These are phyloP conservation scores for Claviceps pazoutovae DNA, from an alignment of 2,329 filamentous ascomycete species.

Conservation along the genomic window DNA sequence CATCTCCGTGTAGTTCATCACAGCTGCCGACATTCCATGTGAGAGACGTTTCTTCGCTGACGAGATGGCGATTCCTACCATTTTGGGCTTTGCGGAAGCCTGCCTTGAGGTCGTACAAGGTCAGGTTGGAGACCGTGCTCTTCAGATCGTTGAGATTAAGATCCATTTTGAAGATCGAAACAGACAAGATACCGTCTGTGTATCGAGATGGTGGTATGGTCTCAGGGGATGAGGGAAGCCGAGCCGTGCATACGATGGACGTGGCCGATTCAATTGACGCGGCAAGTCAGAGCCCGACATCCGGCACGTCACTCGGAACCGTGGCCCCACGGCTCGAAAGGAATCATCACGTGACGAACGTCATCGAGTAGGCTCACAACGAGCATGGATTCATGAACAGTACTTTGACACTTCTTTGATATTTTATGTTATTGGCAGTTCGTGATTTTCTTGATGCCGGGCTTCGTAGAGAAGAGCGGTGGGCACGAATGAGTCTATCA, in stretches of 20 bases:
- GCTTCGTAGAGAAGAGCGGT: too few species aligned
- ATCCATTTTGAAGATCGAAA: constrained; percentile 50
- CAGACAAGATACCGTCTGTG: not conserved
- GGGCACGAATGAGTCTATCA: too few species aligned
- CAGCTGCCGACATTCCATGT: constrained; percentile 43
- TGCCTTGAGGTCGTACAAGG: constrained; percentile 89
- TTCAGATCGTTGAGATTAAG: constrained; percentile 74
- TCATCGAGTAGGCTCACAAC: too few species aligned
- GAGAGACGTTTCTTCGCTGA: not conserved
- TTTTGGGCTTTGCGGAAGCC: constrained; percentile 92
- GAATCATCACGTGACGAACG: too few species aligned
- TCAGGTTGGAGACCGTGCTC: constrained; percentile 80
- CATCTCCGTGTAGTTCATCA: constrained; percentile 98
- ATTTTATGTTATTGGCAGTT: too few species aligned
- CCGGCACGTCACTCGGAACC: not conserved
- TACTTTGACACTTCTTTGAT: too few species aligned
- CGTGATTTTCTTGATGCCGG: too few species aligned
- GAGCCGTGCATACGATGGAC: not conserved
- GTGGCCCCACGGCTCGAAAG: not conserved
- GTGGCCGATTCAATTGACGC: not conserved
- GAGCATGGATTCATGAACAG: too few species aligned
- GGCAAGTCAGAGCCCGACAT: not conserved
- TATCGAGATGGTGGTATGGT: not conserved
- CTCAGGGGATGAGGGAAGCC: not conserved
- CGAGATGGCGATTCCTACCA: constrained; percentile 41